These are phyloP conservation scores for Alternaria sp. DNA, from an alignment of 2,329 filamentous ascomycete genomes.

Conservation along the genomic window DNA sequence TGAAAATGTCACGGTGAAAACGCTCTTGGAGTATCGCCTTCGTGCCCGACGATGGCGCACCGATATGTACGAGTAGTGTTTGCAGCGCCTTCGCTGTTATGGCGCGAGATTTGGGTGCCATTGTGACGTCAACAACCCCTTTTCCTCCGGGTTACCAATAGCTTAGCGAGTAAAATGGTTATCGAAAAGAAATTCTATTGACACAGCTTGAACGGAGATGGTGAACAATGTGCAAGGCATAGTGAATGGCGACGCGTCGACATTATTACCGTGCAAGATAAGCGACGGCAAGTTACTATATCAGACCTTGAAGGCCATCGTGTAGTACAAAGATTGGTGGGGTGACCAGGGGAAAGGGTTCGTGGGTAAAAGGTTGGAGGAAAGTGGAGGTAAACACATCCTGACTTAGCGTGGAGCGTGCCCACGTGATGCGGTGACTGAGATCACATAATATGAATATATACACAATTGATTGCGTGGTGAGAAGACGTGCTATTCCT, in stretches of 20 bases:
- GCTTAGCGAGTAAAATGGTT: background rate
- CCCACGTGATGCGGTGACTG: background rate
- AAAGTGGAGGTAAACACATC: background rate
- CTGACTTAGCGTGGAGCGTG: constrained; percentile 2
- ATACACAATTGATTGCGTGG: background rate
- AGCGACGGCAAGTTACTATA: background rate
- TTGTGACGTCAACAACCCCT: constrained; percentile 3
- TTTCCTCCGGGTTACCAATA: background rate
- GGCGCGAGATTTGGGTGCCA: constrained; percentile 28
- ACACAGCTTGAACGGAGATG: background rate
- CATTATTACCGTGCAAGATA: background rate
- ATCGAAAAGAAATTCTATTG: background rate
- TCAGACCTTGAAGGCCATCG: background rate
- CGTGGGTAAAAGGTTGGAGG: background rate
- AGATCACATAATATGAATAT: background rate
- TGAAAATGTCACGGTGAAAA: constrained; percentile 55
- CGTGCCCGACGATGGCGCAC: constrained; percentile 66
- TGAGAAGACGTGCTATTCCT: background rate
- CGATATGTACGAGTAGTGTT: constrained; percentile 67
- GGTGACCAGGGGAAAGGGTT: background rate
- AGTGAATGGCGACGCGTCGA: background rate
- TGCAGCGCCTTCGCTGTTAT: constrained; percentile 64
- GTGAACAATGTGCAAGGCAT: background rate
- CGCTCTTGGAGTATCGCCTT: constrained; percentile 65
- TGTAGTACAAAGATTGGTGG: too few relatives aligned